These are phyloP conservation scores for Blastocystis sp. DNA, from an alignment of 352 stramenopile genomes.

Conservation along the genomic window DNA sequence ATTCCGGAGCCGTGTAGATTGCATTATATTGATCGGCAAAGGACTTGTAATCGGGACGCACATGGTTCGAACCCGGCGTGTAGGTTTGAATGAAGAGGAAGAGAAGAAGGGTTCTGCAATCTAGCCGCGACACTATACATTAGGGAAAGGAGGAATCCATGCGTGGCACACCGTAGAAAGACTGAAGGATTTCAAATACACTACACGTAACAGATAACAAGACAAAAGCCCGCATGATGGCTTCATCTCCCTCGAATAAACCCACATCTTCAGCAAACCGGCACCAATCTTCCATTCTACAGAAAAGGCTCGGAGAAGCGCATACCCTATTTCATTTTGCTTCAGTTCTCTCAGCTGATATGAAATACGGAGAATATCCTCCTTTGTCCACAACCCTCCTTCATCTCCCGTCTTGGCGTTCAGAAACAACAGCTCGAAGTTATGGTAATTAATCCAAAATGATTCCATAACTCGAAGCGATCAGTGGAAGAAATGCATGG, in stretches of 20 bases:
- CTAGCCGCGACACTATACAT: not conserved
- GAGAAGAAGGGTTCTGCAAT: not conserved
- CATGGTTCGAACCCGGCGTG: not conserved
- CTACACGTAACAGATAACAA: not conserved
- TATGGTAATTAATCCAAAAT: constrained; percentile 26
- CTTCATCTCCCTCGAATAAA: constrained; percentile 15
- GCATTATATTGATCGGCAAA: not conserved
- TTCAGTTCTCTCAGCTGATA: not conserved
- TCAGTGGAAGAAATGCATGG: no score
- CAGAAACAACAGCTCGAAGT: constrained; percentile 21
- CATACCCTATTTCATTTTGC: constrained; percentile 23
- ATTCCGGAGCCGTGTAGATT: not conserved
- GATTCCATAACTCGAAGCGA: not conserved
- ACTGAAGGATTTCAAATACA: constrained; percentile 38
- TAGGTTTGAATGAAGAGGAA: constrained; percentile 48
- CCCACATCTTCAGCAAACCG: not conserved
- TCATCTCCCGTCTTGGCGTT: not conserved
- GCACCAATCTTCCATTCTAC: constrained; percentile 43
- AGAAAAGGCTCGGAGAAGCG: not conserved
- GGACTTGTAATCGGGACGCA: not conserved
- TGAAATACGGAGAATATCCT: constrained; percentile 30
- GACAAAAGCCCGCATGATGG: constrained; percentile 3
- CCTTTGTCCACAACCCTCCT: not conserved
- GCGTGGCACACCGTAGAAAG: not conserved
- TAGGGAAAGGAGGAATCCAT: not conserved